Evolutionary conservation across 371 early-diverging fungal genomes (phyloP), one percentile per base, ranked within the genome.

Genomic region (Mortierella sp.): DNA sequence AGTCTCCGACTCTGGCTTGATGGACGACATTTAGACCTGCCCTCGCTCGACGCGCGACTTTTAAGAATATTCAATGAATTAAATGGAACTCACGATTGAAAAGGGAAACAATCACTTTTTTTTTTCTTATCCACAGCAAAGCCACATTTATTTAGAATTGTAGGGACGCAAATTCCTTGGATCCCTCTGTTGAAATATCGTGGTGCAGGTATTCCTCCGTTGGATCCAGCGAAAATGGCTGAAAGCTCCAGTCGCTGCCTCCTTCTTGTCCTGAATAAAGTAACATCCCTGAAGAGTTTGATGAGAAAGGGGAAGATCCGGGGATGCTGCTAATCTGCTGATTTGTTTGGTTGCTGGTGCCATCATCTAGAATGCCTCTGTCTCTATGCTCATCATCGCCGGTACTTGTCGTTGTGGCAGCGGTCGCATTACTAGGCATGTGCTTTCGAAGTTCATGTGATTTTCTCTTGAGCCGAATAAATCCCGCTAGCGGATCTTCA

Each of bases 231-330:
- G 59, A 19, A 26, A 70, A 76, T 12, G 70, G 28, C 31, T 59
- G 63, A 45, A 76, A 71, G 32, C 26, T 58, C 77, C 77, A 76
- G 54, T 76, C 67, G 28, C 63, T 60, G 13, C 23, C 61, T 1
- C 68, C 68, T 32, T 66, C 68, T n/a, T 51, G n/a, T n/a, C n/a
- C 77, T 23, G 71, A 56, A n/a, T 61, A 71, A n/a, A 76, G 77
- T 61, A 76, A 47, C 56, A 61, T 40, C 31, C 56, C 67, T 3
- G 77, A 55, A 29, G 76, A 76, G 17, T 56, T 61, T 26, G 28
- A 42, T 13, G 66, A 47, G 51, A 69, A 69, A 8, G 70, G 57
- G 0, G 70, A 70, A 5, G 75, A 45, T 32, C 58, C 61, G 1
- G 58, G 17, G 23, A 45, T 22, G 12, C 42, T 34, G 45, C 63